These are phyloP conservation scores for Fusarium sp. DNA, from an alignment of 2,329 filamentous ascomycete species.

Conservation along the genomic window DNA sequence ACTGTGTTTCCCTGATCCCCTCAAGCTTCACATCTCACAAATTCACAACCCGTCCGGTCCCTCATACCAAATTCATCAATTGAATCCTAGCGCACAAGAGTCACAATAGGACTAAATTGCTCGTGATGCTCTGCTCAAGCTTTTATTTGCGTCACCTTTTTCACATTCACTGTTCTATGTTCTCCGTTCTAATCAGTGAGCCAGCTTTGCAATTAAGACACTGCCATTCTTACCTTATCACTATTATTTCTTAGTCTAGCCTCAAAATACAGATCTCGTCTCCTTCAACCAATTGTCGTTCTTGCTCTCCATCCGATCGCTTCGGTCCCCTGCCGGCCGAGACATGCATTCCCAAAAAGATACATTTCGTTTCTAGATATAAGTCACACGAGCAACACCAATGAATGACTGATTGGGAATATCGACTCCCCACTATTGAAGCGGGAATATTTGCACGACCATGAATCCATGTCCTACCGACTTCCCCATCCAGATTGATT, in stretches of 20 bases:
- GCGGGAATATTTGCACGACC: constrained; percentile 14
- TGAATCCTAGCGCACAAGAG: background rate
- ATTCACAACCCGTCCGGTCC: constrained; percentile 5
- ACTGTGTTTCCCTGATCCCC: background rate
- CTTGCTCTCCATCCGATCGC: constrained; percentile 24
- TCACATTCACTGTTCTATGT: background rate
- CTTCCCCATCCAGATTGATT: constrained; percentile 25
- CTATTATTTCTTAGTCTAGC: background rate
- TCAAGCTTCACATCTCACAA: constrained; percentile 32
- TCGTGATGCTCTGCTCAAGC: constrained; percentile 4
- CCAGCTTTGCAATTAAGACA: background rate
- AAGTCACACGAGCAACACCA: constrained; percentile 19
- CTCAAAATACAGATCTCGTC: constrained; percentile 31
- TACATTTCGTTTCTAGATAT: constrained; percentile 10
- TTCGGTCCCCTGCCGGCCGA: constrained; percentile 41
- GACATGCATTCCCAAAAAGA: constrained; percentile 38
- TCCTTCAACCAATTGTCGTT: constrained; percentile 39
- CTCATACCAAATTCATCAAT: constrained; percentile 13
- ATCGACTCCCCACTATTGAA: constrained; percentile 16
- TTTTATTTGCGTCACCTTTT: constrained; percentile 4
- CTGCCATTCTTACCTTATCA: background rate
- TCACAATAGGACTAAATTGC: background rate
- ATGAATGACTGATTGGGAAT: constrained; percentile 2
- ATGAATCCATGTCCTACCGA: constrained; percentile 12
- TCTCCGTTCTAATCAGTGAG: background rate